These are phyloP conservation scores for Schizopora paradoxa DNA, from an alignment of 1,284 basidiomycete genomes.

Conservation along the genomic window DNA sequence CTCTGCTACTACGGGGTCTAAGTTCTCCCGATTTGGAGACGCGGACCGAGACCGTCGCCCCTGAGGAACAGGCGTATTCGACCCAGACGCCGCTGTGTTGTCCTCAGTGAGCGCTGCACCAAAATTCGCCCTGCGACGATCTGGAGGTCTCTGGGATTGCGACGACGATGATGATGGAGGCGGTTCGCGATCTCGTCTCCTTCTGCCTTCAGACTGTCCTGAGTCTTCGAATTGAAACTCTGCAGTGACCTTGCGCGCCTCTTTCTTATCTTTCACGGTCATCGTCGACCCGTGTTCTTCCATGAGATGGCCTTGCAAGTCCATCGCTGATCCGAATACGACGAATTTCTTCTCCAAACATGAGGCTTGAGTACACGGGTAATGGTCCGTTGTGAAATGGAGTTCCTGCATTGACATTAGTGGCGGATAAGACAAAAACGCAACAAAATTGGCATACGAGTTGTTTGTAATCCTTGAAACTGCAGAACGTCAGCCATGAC, in stretches of 20 bases:
- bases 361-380: constrained; percentile 67
- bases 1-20: constrained; percentile 52
- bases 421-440: neutral
- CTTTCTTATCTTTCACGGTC: constrained; percentile 71
- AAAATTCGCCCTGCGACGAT: constrained; percentile 56
- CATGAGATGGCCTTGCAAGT: constrained; percentile 90
- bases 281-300: constrained; percentile 81
- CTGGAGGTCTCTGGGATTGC: constrained; percentile 26
- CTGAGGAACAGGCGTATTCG: constrained; percentile 23
- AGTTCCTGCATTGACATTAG: constrained; percentile 42
- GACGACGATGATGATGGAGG: constrained; percentile 45
- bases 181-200: constrained; percentile 41
- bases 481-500: constrained; percentile 27
- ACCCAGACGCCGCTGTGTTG: constrained; percentile 23
- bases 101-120: constrained; percentile 57
- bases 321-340: constrained; percentile 84
- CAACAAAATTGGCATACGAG: constrained; percentile 44
- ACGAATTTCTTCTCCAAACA: constrained; percentile 92
- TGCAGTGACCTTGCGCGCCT: constrained; percentile 73
- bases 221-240: constrained; percentile 74
- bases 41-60: constrained; percentile 37
- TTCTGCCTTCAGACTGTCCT: constrained; percentile 37
- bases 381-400: constrained; percentile 70
- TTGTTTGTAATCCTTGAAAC: constrained; percentile 74
- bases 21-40: constrained; percentile 41